Base-by-base conservation (phyloP, 768 basidiomycete genomes). In the Boletus reticuloceps region DNA sequence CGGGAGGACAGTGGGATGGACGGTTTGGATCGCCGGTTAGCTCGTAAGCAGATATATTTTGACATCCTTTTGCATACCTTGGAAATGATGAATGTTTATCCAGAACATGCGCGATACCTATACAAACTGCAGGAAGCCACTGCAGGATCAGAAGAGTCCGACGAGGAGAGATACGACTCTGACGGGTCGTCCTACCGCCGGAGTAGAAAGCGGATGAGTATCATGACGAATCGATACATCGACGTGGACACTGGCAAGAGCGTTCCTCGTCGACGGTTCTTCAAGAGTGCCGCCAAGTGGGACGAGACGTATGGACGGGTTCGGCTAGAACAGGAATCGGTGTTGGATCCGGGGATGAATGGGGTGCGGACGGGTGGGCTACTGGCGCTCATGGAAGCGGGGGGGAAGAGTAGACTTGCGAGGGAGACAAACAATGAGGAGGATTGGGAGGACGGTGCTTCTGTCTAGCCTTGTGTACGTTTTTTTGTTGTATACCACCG, bases 101-200 rank as follows among this genome's bases (percentile, higher is more conserved):
- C 66, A 89, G 88, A 87, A 70, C 85, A 89, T 47, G 77, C 82
- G 10, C 78, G 82, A 50, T 85, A 85, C 61, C 76, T 89, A 12
- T 88, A 87, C 64, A 75, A 75, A 20, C 70, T 84, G 0, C 84
- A 82, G 65, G 82, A 78, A 29, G 74, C 77, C 9, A 75, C 77
- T 46, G 75, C 75, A 7, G 68, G 72, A 8, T 76, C 75, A 0
- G 78, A 81, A 43, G 79, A 79, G 27, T 80, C 80, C 0, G 74
- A 76, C n/a, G 75, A 75, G 20, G 79, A 80, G 29, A 69, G 72
- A 2, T 69, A 72, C 22, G 83, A 84, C 51, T 81, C 80, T 9
- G 79, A 80, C 46, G 79, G 77, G 31, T 81, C 82, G 10, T 64
- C 75, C 17, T 65, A 64, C 25, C 70, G 66, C 17, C 64, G 68